These are phyloP conservation scores for Cladobotryum protrusum DNA, from an alignment of 2,329 filamentous ascomycete genomes.

Conservation along the genomic window DNA sequence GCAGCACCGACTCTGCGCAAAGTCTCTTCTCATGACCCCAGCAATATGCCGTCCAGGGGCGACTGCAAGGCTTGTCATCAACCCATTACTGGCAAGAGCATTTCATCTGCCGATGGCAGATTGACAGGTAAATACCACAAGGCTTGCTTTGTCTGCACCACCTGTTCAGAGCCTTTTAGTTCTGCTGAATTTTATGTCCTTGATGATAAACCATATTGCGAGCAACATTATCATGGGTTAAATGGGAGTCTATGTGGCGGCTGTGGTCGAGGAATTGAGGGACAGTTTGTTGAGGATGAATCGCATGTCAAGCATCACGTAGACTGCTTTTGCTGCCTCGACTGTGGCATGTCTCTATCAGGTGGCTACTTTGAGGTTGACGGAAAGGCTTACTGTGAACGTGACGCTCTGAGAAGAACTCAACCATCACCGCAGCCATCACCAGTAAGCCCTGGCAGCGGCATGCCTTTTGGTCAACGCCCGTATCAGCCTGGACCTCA, in stretches of 20 bases:
- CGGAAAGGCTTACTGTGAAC: constrained; percentile 76
- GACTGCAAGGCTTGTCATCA: constrained; percentile 77
- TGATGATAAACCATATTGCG: constrained; percentile 81
- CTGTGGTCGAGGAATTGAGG: constrained; percentile 84
- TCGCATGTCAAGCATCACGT: constrained; percentile 74
- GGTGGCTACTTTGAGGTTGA: constrained; percentile 90
- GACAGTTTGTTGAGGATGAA: constrained; percentile 85
- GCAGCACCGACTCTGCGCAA: constrained; percentile 21
- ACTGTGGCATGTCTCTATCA: constrained; percentile 66
- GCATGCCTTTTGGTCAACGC: background rate
- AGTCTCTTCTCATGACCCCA: constrained; percentile 34
- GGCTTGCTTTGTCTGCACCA: constrained; percentile 85
- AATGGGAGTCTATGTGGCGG: constrained; percentile 79
- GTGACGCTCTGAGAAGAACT: constrained; percentile 63
- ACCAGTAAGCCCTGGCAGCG: background rate
- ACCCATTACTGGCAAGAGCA: constrained; percentile 79
- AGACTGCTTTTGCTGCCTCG: constrained; percentile 75
- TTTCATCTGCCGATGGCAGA: constrained; percentile 88
- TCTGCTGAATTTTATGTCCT: constrained; percentile 92
- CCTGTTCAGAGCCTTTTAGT: constrained; percentile 72
- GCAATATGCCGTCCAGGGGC: constrained; percentile 51
- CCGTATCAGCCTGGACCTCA: constrained; percentile 9
- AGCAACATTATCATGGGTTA: constrained; percentile 83
- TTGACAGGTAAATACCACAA: constrained; percentile 93
- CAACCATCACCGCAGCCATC: constrained; percentile 22